These are phyloP conservation scores for Vitis hybrid DNA, from an alignment of 177 flowering plant species.

Conservation along the genomic window DNA sequence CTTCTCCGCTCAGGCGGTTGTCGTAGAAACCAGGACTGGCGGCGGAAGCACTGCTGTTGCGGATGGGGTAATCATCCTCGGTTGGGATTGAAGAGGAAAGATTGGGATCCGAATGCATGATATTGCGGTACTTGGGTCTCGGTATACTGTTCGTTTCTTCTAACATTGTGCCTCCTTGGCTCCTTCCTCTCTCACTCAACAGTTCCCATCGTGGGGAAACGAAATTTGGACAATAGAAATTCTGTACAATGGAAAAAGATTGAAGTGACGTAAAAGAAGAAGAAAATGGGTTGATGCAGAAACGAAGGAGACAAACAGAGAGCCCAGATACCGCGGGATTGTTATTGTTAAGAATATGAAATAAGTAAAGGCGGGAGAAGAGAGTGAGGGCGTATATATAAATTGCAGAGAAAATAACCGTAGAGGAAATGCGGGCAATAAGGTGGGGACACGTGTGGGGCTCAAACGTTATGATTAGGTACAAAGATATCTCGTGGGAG, in stretches of 20 bases:
- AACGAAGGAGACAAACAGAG: not conserved
- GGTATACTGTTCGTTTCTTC: constrained; percentile 14
- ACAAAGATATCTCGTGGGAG: not conserved
- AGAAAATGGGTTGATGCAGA: not conserved
- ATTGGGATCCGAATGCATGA: constrained; percentile 32
- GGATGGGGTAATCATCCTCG: constrained; percentile 20
- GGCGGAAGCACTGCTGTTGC: constrained; percentile 35
- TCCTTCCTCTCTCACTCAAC: constrained; percentile 13
- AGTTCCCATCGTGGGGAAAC: not conserved
- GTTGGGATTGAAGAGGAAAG: constrained; percentile 8
- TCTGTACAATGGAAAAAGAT: not conserved
- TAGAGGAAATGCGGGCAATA: not conserved
- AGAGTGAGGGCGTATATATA: constrained; percentile 4
- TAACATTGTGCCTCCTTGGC: constrained; percentile 18
- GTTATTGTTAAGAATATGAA: not conserved
- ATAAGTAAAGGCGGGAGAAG: constrained; percentile 16
- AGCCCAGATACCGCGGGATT: too few relatives aligned
- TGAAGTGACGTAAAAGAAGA: not conserved
- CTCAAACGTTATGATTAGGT: not conserved
- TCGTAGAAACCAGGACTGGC: constrained; percentile 20
- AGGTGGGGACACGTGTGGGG: constrained; percentile 14
- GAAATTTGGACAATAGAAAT: not conserved
- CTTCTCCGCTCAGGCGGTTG: constrained; percentile 40
- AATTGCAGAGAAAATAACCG: constrained; percentile 3
- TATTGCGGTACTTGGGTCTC: constrained; percentile 17